These are phyloP conservation scores for Phytophthora aleatoria DNA, from an alignment of 352 stramenopile species.

Conservation along the genomic window DNA sequence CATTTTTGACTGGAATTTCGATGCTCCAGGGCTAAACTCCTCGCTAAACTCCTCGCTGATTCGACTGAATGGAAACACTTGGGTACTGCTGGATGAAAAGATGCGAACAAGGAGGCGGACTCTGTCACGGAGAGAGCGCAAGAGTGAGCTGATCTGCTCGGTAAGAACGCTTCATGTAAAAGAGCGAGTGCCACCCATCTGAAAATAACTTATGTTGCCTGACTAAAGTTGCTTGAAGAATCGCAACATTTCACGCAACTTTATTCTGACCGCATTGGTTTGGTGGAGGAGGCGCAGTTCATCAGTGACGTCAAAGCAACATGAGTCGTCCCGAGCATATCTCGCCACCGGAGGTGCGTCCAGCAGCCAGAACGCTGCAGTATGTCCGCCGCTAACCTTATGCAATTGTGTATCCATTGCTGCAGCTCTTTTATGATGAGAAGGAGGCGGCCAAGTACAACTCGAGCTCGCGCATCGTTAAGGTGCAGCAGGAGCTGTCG, in stretches of 20 bases:
- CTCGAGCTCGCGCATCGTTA: slow-evolving; percentile 91
- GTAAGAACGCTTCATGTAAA: slow-evolving; percentile 29
- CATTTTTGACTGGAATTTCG: slow-evolving; percentile 11
- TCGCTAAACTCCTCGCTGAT: background rate
- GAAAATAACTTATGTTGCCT: slow-evolving; percentile 19
- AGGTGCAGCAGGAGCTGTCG: slow-evolving; percentile 95
- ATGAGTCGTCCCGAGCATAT: slow-evolving; percentile 91
- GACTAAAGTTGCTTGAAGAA: slow-evolving; percentile 1
- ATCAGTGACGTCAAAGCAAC: slow-evolving; percentile 8
- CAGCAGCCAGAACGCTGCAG: background rate
- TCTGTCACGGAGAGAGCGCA: background rate
- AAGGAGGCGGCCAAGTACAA: slow-evolving; percentile 94
- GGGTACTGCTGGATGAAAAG: slow-evolving; percentile 5
- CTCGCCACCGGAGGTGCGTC: slow-evolving; percentile 76
- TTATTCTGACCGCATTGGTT: slow-evolving; percentile 4
- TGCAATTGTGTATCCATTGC: slow-evolving; percentile 8
- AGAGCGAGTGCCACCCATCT: slow-evolving; percentile 16
- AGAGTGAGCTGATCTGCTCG: slow-evolving; percentile 5
- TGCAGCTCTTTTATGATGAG: slow-evolving; percentile 92
- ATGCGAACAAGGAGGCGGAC: background rate
- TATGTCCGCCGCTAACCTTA: background rate
- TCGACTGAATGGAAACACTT: background rate
- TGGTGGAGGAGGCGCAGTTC: slow-evolving; percentile 30
- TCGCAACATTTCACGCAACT: slow-evolving; percentile 4
- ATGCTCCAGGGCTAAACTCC: background rate